Base-by-base conservation (phyloP, 306 rosid genomes). In the Sophora flavescens region DNA sequence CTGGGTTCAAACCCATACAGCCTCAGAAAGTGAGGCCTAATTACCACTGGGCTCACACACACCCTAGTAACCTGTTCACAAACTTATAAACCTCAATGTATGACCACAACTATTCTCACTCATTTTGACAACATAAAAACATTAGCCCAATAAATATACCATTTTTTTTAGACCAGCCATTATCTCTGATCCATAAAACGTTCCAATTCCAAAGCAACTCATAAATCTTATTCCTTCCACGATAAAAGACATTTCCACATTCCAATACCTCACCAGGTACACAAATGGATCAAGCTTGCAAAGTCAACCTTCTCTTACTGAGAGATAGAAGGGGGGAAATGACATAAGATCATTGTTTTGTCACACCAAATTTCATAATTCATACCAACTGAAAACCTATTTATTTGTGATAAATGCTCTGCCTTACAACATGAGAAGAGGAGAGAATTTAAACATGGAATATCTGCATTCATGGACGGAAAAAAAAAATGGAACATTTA, bases 231-330 rank as follows among this genome's bases (percentile, higher is more conserved):
- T 38, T 36, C 33, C 47, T n/a, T 58, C 50, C 53, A 16, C 4
- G 22, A 38, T 44, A 38, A 50, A 22, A 47, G 45, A 78, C 22
- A 60, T 50, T 78, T 78, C 32, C 71, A 60, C 16, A 70, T 36
- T 62, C 36, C 56, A 61, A 7, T 72, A 30, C 42, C 58, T 30
- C 41, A 18, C 47, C 9, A 52, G 18, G 61, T 32, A 38, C n/a
- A 2, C n/a, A 41, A 11, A 10, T 54, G 63, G 6, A 72, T 48
- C 48, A 30, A 67, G 48, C 58, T 39, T 4, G 1, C 22, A 50
- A 44, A 18, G 70, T 57, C 70, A 57, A 69, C 9, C 33, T 18
- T 22, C 57, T 38, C 51, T 22, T 22, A 22, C 22, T 22, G 1
- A 22, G 22, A 42, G 36, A 61, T 32, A 22, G 42, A 44, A 3